Evolutionary conservation across 129 eudicot genomes (phyloP), one percentile per base, ranked within the genome.

Genomic region (Lactuca saligna): DNA sequence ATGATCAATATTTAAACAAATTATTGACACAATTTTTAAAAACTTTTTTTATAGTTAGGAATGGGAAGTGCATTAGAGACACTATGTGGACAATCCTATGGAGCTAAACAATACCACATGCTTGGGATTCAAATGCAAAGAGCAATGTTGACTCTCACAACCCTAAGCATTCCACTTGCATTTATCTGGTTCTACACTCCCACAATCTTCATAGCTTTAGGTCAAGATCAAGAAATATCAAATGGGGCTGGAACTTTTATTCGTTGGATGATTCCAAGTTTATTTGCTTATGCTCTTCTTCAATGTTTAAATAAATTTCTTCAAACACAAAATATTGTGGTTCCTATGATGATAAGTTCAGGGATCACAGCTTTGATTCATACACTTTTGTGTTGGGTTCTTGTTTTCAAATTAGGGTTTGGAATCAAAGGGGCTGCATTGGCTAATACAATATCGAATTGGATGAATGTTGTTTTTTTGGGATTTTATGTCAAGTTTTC

Each of bases 21-120:
- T 25, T 25, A 25, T 25, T 25, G 29, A 25, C 29, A 0, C 29
- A 25, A 25, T 25, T 25, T 25, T 25, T 25, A 32, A 0, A 7
- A 25, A 11, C 9, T 29, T 34, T 44, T 67, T 73, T 41, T n/a
- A 46, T 71, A 89, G 96, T 39, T 83, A 78, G 92, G 96, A 71
- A 76, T 89, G 89, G 89, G 89, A 71, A 83, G 89, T 73, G 89
- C 92, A 15, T 65, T 89, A 53, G 96, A 89, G 68, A 89, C 96
- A 3, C 46, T 89, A 68, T 85, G 91, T 15, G 96, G 96, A 15
- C 96, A 85, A 80, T 84, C 91, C 14, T 88, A 76, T 49, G 96
- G 92, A 72, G 96, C 92, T 39, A 83, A 89, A 66, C 92, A 89
- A 69, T 83, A 89, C 79, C 84, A 78, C 65, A 89, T 83, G 92